Percentiles rank a stretch among this genome's conserved stretches.
Evolutionary conservation across 495 filamentous ascomycete genomes (phyloP).

Genomic region (Aspergillus saccharolyticus): DNA sequence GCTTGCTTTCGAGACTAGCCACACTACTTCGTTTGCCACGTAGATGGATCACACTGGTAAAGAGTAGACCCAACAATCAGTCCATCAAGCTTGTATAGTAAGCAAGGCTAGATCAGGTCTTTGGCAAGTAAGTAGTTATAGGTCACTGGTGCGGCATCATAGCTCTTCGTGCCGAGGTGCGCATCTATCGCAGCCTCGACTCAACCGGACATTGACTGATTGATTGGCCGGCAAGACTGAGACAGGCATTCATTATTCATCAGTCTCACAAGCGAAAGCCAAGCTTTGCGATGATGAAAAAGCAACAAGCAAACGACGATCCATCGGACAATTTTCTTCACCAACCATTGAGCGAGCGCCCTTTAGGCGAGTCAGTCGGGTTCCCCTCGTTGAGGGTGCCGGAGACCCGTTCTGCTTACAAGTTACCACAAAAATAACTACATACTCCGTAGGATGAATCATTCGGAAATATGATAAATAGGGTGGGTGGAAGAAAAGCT

Average conservation of each 20-base stretch:
- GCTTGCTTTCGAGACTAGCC: constrained; percentile 9
- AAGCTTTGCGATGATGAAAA: constrained; percentile 17
- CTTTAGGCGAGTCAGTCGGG: no score
- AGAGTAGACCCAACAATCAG: no score
- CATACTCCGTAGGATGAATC: no score
- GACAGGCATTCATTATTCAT: constrained; percentile 1
- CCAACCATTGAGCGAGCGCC: neutral
- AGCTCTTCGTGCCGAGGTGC: neutral
- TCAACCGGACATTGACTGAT: neutral
- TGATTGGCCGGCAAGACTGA: no score
- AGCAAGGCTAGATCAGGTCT: no score
- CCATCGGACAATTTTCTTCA: constrained; percentile 18
- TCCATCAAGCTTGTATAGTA: no score
- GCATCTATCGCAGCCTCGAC: neutral
- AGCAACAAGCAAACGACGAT: constrained; percentile 12
- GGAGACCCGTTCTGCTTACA: no score
- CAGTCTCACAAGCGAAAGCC: constrained; percentile 9
- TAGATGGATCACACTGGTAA: neutral
- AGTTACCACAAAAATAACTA: no score
- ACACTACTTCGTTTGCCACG: constrained; percentile 15
- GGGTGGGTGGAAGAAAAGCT: no score
- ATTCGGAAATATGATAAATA: no score
- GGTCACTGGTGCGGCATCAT: no score
- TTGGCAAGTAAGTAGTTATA: no score
- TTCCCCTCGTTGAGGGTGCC: neutral